Percentiles rank a stretch among this genome's conserved stretches.
These are phyloP conservation scores for Diplodia intermedia DNA, from an alignment of 2,329 filamentous ascomycete genomes.

Conservation along the genomic window DNA sequence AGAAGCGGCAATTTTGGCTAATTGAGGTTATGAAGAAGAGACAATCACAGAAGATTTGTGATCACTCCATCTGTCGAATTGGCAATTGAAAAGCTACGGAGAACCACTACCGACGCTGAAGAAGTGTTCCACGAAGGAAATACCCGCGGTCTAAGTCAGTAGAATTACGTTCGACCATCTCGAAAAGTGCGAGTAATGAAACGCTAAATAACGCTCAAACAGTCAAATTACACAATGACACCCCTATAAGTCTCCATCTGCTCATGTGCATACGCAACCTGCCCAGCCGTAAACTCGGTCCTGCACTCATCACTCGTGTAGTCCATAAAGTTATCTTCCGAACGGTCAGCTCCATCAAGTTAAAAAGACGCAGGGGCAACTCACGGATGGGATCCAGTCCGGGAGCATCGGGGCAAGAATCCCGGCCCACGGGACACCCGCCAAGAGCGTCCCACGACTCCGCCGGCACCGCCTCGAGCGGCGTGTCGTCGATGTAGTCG, in stretches of 20 bases:
- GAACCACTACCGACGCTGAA: too few species aligned
- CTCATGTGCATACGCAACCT: neutral
- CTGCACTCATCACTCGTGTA: conserved; percentile 36
- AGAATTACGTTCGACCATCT: too few species aligned
- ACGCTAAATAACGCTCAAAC: too few species aligned
- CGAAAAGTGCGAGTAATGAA: too few species aligned
- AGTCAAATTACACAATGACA: neutral
- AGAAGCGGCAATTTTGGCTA: too few species aligned
- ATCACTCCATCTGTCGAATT: too few species aligned
- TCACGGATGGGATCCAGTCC: conserved; percentile 44
- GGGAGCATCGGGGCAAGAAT: conserved; percentile 42
- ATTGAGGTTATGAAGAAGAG: too few species aligned
- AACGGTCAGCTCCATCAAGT: neutral
- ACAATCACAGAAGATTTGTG: too few species aligned
- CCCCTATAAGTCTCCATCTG: neutral
- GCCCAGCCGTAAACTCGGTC: conserved; percentile 9
- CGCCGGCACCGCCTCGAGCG: conserved; percentile 43
- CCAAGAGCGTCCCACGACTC: neutral
- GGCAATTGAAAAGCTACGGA: too few species aligned
- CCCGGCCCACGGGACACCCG: conserved; percentile 8
- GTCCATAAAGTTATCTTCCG: conserved; percentile 47
- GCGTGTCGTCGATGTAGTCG: conserved; percentile 52
- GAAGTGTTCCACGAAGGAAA: too few species aligned
- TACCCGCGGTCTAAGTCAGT: too few species aligned
- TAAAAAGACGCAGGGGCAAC: neutral